Evolutionary conservation across 2,329 filamentous ascomycete species (phyloP), one percentile per base, ranked within the genome.

Genomic region (Chrysosporium queenslandicum): DNA sequence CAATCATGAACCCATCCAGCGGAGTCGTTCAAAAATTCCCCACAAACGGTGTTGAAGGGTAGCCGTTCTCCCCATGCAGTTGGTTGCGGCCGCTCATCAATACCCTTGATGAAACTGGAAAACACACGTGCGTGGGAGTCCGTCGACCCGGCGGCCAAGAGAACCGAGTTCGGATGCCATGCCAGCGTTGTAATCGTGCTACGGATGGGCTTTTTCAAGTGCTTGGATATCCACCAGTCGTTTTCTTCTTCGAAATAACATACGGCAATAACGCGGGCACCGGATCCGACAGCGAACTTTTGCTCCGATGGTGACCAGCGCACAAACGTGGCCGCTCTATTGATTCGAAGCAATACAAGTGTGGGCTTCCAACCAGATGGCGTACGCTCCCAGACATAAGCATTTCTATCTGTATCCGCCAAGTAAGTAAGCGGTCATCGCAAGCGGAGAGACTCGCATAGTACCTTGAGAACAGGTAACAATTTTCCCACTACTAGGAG

Each of bases 221-320:
- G 92, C 78, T 98, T 98, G 34, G 90, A 96, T 39, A 98, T 91
- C 92, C 92, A 98, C 92, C 92, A 98, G 75, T 98, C 90, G 71
- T 98, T 96, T 71, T 98, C 92, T 68, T 95, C 87, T 67, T 98
- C 92, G 63, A 98, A 98, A 75, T 97, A 97, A 77, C 92, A 98
- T 61, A 97, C 80, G 37, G 92, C 89, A 63, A 98, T 95, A 59
- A 95, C 86, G 58, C 92, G 84, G 61, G 95, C 92, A 56, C 92
- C 92, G 25, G 90, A 96, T 55, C 92, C 92, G 23, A 97, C 92
- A 50, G 92, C 92, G 68, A 98, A 98, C 72, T 98, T 98, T 68
- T 83, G 86, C 77, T 98, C 92, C 20, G 86, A 91, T 2, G 92
- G 92, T 20, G 89, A 94, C 92, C 92, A 98, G 63, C 92, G 87